Evolutionary conservation across 768 basidiomycete genomes (phyloP).

Genomic region (Naematelia encephala): DNA sequence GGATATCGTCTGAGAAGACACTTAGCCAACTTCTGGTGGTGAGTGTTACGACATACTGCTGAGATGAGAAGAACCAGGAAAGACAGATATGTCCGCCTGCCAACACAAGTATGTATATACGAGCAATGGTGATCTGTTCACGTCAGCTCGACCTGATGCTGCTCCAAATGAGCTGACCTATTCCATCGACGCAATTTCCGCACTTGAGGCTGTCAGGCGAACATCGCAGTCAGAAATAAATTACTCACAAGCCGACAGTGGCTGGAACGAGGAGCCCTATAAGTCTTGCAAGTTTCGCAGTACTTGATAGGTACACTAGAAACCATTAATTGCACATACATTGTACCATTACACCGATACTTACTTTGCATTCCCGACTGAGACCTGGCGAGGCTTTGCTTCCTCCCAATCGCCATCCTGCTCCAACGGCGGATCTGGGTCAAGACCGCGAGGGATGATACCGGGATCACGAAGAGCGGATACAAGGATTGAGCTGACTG

Average conservation of each 20-base stretch:
- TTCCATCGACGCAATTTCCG: constrained; percentile 94
- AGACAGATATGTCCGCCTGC: constrained; percentile 88
- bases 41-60: constrained; percentile 57
- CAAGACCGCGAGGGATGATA: constrained; percentile 81
- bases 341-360: constrained; percentile 40
- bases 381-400: constrained; percentile 69
- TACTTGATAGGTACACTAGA: constrained; percentile 84
- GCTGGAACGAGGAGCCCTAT: constrained; percentile 87
- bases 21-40: constrained; percentile 2
- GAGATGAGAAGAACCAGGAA: constrained; percentile 81
- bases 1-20: constrained; percentile 61
- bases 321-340: neutral
- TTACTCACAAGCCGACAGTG: constrained; percentile 84
- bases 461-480: constrained; percentile 39
- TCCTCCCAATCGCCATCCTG: constrained; percentile 56
- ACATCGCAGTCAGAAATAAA: neutral
- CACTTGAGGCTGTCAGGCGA: constrained; percentile 58
- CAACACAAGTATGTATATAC: constrained; percentile 85
- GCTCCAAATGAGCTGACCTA: constrained; percentile 88
- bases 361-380: constrained; percentile 72
- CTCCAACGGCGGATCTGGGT: constrained; percentile 77
- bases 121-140: constrained; percentile 51
- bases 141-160: constrained; percentile 26
- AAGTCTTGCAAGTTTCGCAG: constrained; percentile 86
- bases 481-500: constrained; percentile 28